phyloP scores from a whole-genome alignment of 2,329 filamentous ascomycete genomes.

The Aureobasidium sp. region DNA sequence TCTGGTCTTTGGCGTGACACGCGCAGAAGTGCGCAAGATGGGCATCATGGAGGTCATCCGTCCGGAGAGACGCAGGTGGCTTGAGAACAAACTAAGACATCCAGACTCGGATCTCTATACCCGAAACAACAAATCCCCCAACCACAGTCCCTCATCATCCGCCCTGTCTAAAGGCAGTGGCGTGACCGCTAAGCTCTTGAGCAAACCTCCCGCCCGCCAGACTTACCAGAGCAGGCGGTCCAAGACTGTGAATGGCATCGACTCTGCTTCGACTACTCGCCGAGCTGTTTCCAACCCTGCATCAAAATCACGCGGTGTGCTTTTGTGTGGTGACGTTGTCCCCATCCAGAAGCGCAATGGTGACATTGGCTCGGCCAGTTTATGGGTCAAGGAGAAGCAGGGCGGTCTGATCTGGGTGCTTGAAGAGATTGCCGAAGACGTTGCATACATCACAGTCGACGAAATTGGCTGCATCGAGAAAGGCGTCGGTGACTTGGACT shows the following conservation, averaged over 20 bases:
- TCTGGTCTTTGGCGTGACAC: constrained; percentile 97
- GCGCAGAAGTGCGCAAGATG: constrained; percentile 86
- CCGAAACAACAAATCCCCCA: constrained; percentile 30
- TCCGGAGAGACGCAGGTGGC: constrained; percentile 79
- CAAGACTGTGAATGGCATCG: constrained; percentile 57
- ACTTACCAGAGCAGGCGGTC: constrained; percentile 50
- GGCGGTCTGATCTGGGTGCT: constrained; percentile 94
- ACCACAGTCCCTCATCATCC: constrained; percentile 16
- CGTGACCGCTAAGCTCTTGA: constrained; percentile 81
- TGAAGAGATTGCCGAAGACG: constrained; percentile 94
- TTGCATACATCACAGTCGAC: constrained; percentile 69
- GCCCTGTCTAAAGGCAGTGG: constrained; percentile 63
- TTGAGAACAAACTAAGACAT: constrained; percentile 74
- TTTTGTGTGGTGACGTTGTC: constrained; percentile 95
- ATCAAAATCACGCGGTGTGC: constrained; percentile 75
- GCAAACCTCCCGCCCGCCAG: constrained; percentile 63
- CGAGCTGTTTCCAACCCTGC: constrained; percentile 57
- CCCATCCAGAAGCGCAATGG: constrained; percentile 96
- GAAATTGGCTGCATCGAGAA: constrained; percentile 67
- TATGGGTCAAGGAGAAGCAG: constrained; percentile 98
- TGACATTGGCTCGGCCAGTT: constrained; percentile 79
- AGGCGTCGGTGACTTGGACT: constrained; percentile 66
- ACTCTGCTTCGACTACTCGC: constrained; percentile 37
- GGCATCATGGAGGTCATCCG: constrained; percentile 93
- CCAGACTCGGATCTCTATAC: constrained; percentile 38